These are phyloP conservation scores for Lonicera japonica DNA, from an alignment of 129 eudicot species.

Conservation along the genomic window DNA sequence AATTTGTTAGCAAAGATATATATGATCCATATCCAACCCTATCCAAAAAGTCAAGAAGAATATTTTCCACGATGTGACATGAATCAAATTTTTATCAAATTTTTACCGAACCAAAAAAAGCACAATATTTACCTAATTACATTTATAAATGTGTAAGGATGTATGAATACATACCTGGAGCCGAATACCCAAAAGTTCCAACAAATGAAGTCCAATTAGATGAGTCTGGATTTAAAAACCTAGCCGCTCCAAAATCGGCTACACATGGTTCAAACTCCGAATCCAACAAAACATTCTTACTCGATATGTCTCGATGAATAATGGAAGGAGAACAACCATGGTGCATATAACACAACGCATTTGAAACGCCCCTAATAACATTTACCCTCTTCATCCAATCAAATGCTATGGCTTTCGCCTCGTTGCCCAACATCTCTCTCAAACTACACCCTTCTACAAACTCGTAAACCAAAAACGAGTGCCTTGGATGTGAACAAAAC, in stretches of 20 bases:
- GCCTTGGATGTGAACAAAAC: slow-evolving; percentile 28
- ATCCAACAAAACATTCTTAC: slow-evolving; percentile 36
- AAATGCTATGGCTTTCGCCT: slow-evolving; percentile 9
- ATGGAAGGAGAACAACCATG: slow-evolving; percentile 31
- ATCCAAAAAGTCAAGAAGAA: too few relatives aligned
- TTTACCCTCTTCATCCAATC: slow-evolving; percentile 33
- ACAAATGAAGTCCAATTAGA: slow-evolving; percentile 31
- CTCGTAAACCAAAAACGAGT: slow-evolving; percentile 26
- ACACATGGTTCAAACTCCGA: slow-evolving; percentile 17
- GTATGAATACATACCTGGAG: slow-evolving; percentile 23
- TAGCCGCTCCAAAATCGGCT: slow-evolving; percentile 39
- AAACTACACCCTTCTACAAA: slow-evolving; percentile 19
- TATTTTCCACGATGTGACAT: too few relatives aligned
- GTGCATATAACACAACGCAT: slow-evolving; percentile 40
- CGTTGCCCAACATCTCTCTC: slow-evolving; percentile 4
- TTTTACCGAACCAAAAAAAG: too few relatives aligned
- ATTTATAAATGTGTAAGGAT: too few relatives aligned
- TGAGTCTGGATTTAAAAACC: slow-evolving; percentile 21
- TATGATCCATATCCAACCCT: too few relatives aligned
- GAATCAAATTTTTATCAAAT: too few relatives aligned
- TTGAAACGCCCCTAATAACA: slow-evolving; percentile 22
- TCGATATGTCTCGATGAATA: slow-evolving; percentile 39
- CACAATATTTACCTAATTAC: too few relatives aligned
- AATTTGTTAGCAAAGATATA: too few relatives aligned
- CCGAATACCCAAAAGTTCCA: slow-evolving; percentile 36